Conservation (phyloP, 768 basidiomycete species). For the Lentinula guzmanii region DNA sequence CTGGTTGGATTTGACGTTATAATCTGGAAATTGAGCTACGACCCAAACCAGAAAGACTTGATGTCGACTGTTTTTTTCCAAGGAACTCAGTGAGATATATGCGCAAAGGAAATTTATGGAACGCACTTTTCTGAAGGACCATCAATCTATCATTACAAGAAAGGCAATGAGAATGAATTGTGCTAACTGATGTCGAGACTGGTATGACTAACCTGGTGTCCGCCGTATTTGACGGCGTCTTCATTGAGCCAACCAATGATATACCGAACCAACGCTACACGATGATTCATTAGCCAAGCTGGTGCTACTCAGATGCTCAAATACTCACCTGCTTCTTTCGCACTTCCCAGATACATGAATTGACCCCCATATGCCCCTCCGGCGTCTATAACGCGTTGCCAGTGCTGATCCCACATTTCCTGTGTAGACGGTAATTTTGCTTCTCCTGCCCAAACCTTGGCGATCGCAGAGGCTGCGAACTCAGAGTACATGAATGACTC, state of each 20-base stretch:
- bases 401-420: slow-evolving; percentile 27
- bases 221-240: slow-evolving; percentile 31
- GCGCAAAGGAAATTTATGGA: background rate
- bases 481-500: slow-evolving; percentile 33
- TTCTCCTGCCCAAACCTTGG: slow-evolving; percentile 30
- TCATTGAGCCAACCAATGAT: slow-evolving; percentile 35
- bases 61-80: background rate
- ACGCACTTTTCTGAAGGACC: slow-evolving; percentile 1
- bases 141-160: background rate
- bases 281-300: background rate
- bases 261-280: slow-evolving; percentile 22
- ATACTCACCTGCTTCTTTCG: slow-evolving; percentile 20
- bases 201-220: slow-evolving; percentile 21
- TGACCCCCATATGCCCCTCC: slow-evolving; percentile 29
- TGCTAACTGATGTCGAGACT: background rate
- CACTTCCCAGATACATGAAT: slow-evolving; percentile 27
- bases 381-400: slow-evolving; percentile 21
- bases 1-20: background rate
- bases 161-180: background rate
- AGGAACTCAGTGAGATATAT: background rate
- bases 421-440: slow-evolving; percentile 26
- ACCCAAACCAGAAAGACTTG: background rate
- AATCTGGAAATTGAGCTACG: background rate
- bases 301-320: background rate
- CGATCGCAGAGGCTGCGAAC: slow-evolving; percentile 27